A percentile compares a stretch with the other conserved stretches of the same genome.
These are phyloP conservation scores for Sarocladiaceae sp. DNA, from an alignment of 2,329 filamentous ascomycete species.

Conservation along the genomic window DNA sequence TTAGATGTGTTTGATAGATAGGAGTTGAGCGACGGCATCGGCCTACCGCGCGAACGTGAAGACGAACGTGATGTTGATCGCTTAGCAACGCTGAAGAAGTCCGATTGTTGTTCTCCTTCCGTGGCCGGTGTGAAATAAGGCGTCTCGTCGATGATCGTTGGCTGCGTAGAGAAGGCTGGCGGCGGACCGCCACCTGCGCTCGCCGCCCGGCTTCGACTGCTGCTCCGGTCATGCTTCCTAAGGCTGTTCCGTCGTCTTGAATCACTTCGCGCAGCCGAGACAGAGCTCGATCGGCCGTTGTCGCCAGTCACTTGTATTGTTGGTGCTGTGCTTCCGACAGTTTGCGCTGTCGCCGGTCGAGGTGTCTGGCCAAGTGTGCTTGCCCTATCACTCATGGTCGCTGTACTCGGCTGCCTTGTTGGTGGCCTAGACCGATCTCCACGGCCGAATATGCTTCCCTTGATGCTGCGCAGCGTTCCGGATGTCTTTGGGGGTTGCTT, in stretches of 20 bases:
- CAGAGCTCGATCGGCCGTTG: slow-evolving; percentile 36
- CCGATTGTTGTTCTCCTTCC: slow-evolving; percentile 31
- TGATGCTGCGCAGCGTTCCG: slow-evolving; percentile 63
- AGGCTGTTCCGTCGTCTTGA: slow-evolving; percentile 45
- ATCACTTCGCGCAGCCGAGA: slow-evolving; percentile 33
- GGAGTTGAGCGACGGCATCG: slow-evolving; percentile 39
- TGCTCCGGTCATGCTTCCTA: slow-evolving; percentile 46
- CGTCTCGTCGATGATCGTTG: slow-evolving; percentile 41
- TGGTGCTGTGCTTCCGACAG: slow-evolving; percentile 45
- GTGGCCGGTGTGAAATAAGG: slow-evolving; percentile 42
- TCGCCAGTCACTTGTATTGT: slow-evolving; percentile 73
- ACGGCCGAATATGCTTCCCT: slow-evolving; percentile 71
- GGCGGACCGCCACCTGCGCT: slow-evolving; percentile 30
- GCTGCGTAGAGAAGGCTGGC: slow-evolving; percentile 22
- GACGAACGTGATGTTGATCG: slow-evolving; percentile 22
- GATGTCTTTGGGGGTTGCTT: slow-evolving; percentile 60
- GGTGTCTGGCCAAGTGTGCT: slow-evolving; percentile 16
- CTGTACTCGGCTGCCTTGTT: slow-evolving; percentile 32
- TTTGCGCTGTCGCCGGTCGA: slow-evolving; percentile 36
- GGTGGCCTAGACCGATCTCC: slow-evolving; percentile 39
- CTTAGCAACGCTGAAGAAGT: slow-evolving; percentile 31
- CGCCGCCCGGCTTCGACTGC: slow-evolving; percentile 37
- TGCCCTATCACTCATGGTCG: slow-evolving; percentile 31
- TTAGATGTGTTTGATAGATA: slow-evolving; percentile 35
- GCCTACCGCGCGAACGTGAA: slow-evolving; percentile 37